phyloP scores from a whole-genome alignment of 2,329 filamentous ascomycete genomes.

The Talaromyces piceae region DNA sequence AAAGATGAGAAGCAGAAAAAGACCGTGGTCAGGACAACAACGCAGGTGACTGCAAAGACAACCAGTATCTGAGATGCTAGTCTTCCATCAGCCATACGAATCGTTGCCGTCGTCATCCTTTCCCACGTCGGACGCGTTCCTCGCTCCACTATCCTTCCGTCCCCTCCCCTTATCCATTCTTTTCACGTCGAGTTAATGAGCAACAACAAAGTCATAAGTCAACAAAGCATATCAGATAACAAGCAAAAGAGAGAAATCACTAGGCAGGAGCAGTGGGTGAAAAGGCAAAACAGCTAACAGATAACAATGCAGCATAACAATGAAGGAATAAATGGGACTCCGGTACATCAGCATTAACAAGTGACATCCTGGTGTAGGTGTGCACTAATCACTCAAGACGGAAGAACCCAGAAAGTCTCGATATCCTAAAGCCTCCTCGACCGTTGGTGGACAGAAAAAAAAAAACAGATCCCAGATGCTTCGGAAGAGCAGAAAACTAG shows the following conservation, averaged over 20 bases:
- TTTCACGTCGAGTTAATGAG: constrained; percentile 9
- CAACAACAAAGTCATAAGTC: constrained; percentile 1
- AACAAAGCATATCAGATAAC: background rate
- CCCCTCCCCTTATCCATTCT: constrained; percentile 5
- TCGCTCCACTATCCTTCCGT: background rate
- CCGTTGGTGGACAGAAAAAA: constrained; percentile 9
- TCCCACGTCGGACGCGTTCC: background rate
- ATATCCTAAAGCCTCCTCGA: constrained; percentile 7
- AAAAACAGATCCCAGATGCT: constrained; percentile 4
- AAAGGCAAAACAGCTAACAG: background rate
- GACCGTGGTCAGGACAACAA: background rate
- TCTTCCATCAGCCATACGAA: constrained; percentile 1
- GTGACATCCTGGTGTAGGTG: background rate
- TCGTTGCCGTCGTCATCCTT: background rate
- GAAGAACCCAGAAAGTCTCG: constrained; percentile 8
- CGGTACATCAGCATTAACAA: background rate
- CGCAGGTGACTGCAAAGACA: background rate
- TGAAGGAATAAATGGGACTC: background rate
- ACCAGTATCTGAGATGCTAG: background rate
- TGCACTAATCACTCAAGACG: constrained; percentile 4
- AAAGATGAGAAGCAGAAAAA: constrained; percentile 9
- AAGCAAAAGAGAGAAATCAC: background rate
- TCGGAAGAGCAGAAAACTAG: constrained; percentile 12
- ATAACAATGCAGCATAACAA: background rate
- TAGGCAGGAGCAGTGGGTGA: background rate